Evolutionary conservation across 2,329 filamentous ascomycete genomes (phyloP).

Genomic region (Cercospora berteroae): DNA sequence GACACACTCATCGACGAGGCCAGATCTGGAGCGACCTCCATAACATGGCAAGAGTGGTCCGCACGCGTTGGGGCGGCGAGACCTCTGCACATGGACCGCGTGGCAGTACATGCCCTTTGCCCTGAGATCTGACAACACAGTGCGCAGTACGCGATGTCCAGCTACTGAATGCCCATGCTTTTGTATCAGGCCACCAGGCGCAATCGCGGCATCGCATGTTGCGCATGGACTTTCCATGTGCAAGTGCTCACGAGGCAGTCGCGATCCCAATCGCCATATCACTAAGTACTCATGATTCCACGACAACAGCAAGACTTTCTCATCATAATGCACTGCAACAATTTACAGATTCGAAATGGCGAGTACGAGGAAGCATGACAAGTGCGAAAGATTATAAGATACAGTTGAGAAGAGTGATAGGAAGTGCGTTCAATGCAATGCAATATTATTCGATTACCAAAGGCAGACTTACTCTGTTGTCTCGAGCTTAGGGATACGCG

Average conservation of each 20-base stretch:
- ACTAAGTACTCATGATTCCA: neutral
- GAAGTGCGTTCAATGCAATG: neutral
- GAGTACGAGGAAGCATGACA: neutral
- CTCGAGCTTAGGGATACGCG: neutral
- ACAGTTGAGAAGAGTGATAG: neutral
- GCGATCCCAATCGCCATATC: neutral
- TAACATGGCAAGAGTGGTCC: neutral
- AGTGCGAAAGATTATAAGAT: neutral
- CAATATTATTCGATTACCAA: neutral
- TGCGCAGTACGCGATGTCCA: neutral
- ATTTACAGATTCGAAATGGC: neutral
- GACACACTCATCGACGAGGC: neutral
- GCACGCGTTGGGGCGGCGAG: neutral
- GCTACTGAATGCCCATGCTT: neutral
- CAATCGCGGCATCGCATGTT: neutral
- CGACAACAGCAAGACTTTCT: neutral
- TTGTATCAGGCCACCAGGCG: neutral
- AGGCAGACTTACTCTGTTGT: neutral
- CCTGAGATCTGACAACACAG: neutral
- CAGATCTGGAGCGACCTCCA: neutral
- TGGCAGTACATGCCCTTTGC: neutral
- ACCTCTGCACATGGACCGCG: neutral
- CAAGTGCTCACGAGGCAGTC: neutral
- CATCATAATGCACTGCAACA: neutral
- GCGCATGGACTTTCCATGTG: neutral